phyloP scores from a whole-genome alignment of 2,329 filamentous ascomycete genomes.

The Trichoderma sp. region DNA sequence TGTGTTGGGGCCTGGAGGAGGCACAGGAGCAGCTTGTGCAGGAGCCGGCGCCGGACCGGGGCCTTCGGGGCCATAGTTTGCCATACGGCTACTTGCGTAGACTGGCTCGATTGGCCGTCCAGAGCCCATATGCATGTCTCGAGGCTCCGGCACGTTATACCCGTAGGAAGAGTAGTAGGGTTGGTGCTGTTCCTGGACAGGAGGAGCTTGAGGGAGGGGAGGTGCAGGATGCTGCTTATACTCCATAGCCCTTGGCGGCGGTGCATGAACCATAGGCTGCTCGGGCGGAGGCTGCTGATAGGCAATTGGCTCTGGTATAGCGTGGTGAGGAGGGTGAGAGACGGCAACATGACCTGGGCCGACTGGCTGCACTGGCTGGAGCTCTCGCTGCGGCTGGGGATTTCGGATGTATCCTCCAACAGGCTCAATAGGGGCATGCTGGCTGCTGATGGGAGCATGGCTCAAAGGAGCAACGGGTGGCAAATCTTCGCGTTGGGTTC shows the following conservation, averaged over 20 bases:
- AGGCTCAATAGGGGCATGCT: conserved; percentile 25
- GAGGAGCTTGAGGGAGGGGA: background rate
- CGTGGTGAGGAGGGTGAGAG: conserved; percentile 24
- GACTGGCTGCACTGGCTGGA: conserved; percentile 30
- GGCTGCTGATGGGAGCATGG: conserved; percentile 28
- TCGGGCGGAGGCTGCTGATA: conserved; percentile 33
- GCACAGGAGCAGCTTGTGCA: background rate
- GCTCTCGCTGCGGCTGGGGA: conserved; percentile 23
- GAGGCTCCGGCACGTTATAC: conserved; percentile 33
- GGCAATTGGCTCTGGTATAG: conserved; percentile 23
- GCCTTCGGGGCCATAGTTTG: conserved; percentile 34
- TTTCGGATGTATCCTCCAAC: conserved; percentile 27
- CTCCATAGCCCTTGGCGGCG: conserved; percentile 30
- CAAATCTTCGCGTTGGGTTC: conserved; percentile 30
- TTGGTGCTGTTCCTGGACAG: conserved; percentile 26
- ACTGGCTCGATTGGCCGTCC: conserved; percentile 37
- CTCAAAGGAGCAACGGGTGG: conserved; percentile 24
- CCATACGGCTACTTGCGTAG: conserved; percentile 36
- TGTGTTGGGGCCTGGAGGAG: conserved; percentile 16
- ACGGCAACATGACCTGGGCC: conserved; percentile 31
- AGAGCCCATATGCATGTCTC: conserved; percentile 33
- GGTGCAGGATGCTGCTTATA: conserved; percentile 32
- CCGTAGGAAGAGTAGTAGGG: conserved; percentile 33
- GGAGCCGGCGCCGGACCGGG: conserved; percentile 25
- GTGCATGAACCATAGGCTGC: conserved; percentile 30